Evolutionary conservation across 225 moss, liverwort and hornwort species (phyloP).

Genomic region (Bryoerythrophyllum caledonicum): DNA sequence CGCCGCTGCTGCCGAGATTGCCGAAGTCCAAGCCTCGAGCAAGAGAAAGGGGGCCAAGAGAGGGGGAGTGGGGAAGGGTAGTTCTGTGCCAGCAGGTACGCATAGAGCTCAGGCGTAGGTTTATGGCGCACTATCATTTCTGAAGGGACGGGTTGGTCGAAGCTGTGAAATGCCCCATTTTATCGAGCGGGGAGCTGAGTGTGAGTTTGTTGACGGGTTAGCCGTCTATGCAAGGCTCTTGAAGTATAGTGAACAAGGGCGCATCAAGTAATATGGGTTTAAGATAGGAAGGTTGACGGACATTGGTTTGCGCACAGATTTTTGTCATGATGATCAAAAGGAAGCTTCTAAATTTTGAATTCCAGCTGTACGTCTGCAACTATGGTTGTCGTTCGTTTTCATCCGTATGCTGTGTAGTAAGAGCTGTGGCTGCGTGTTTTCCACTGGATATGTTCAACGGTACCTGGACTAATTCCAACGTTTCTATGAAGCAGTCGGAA

Average conservation of each 20-base stretch:
- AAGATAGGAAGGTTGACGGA: constrained; percentile 26
- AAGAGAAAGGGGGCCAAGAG: constrained; percentile 44
- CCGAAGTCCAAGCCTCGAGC: constrained; percentile 22
- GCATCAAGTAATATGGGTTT: constrained; percentile 31
- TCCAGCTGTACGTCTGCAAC: constrained; percentile 46
- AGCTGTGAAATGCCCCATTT: constrained; percentile 36
- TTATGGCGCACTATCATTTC: constrained; percentile 39
- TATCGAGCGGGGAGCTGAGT: constrained; percentile 21
- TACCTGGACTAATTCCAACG: constrained; percentile 57
- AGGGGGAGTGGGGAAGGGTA: constrained; percentile 51
- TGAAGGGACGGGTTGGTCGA: constrained; percentile 35
- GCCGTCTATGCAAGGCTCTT: constrained; percentile 23
- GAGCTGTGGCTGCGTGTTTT: constrained; percentile 33
- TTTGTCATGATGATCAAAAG: constrained; percentile 39
- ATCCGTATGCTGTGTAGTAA: constrained; percentile 32
- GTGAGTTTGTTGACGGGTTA: constrained; percentile 27
- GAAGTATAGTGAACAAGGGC: constrained; percentile 27
- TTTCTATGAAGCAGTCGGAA: constrained; percentile 69
- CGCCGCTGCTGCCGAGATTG: constrained; percentile 14
- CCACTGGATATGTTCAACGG: constrained; percentile 26
- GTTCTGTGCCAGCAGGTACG: constrained; percentile 67
- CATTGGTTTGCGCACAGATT: constrained; percentile 33
- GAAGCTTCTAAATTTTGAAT: constrained; percentile 40
- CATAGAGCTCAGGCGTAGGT: constrained; percentile 59
- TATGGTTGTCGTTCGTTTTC: constrained; percentile 35